phyloP scores from a whole-genome alignment of 2,329 filamentous ascomycete species.

The Cytospora schulzeri region DNA sequence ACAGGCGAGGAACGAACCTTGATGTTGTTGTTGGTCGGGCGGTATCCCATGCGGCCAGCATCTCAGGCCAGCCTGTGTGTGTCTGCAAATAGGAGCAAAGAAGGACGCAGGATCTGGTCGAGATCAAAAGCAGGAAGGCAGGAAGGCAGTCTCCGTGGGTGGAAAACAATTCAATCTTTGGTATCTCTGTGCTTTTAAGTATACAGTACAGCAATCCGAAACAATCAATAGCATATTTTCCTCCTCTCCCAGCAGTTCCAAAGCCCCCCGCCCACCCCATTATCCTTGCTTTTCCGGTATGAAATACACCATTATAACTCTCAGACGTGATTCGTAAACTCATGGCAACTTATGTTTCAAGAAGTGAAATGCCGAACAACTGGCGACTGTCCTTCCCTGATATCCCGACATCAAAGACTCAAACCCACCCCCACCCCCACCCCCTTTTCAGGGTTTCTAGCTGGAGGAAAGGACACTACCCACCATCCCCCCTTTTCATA shows the following conservation, averaged over 20 bases:
- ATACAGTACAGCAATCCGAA: neutral
- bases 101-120: neutral
- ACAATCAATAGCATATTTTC: neutral
- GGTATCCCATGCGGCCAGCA: neutral
- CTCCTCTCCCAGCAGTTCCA: neutral
- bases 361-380: neutral
- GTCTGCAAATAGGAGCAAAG: neutral
- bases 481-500: constrained; percentile 18
- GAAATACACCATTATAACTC: neutral
- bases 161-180: neutral
- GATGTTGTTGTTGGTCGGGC: neutral
- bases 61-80: neutral
- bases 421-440: neutral
- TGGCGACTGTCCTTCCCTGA: neutral
- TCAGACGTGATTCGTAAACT: neutral
- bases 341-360: neutral
- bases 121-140: too few species aligned
- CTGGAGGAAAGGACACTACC: constrained; percentile 6
- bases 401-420: neutral
- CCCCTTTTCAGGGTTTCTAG: neutral
- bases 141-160: neutral
- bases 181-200: neutral
- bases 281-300: neutral
- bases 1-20: neutral
- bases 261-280: too few species aligned